phyloP scores from a whole-genome alignment of 805 yeast genomes.

The Yarrowia hollandica region DNA sequence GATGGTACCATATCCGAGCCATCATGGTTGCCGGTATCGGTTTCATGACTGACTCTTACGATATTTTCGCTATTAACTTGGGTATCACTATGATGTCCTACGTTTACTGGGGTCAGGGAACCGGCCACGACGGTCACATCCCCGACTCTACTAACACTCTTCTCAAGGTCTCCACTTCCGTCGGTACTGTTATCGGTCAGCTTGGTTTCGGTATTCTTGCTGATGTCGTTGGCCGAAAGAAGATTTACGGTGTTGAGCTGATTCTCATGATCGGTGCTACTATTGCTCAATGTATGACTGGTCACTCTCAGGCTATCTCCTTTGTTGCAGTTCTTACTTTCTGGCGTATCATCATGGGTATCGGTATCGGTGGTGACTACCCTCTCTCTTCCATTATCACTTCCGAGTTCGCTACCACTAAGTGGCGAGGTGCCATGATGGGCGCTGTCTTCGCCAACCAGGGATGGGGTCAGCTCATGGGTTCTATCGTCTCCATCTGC shows the following conservation, averaged over 20 bases:
- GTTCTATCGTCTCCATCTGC: conserved; percentile 79
- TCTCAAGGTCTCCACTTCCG: conserved; percentile 85
- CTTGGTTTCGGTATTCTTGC: conserved; percentile 79
- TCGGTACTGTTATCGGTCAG: conserved; percentile 93
- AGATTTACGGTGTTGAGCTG: conserved; percentile 82
- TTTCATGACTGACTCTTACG: conserved; percentile 89
- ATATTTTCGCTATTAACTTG: conserved; percentile 85
- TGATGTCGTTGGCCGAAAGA: conserved; percentile 82
- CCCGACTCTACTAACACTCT: conserved; percentile 75
- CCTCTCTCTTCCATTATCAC: conserved; percentile 92
- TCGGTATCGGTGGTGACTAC: conserved; percentile 97
- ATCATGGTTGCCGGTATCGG: conserved; percentile 90
- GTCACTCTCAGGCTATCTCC: conserved; percentile 67
- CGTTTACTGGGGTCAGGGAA: conserved; percentile 65
- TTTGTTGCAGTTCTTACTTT: conserved; percentile 73
- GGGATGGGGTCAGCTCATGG: conserved; percentile 92
- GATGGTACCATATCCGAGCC: conserved; percentile 60
- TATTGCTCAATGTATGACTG: conserved; percentile 71
- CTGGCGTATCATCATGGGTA: conserved; percentile 86
- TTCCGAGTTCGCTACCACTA: conserved; percentile 88
- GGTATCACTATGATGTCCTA: conserved; percentile 76
- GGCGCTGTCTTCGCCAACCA: conserved; percentile 95
- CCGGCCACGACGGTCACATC: conserved; percentile 44
- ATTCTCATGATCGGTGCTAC: conserved; percentile 82
- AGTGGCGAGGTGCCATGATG: conserved; percentile 98